These are phyloP conservation scores for Talaromyces sp. DNA, from an alignment of 2,329 filamentous ascomycete species.

Conservation along the genomic window DNA sequence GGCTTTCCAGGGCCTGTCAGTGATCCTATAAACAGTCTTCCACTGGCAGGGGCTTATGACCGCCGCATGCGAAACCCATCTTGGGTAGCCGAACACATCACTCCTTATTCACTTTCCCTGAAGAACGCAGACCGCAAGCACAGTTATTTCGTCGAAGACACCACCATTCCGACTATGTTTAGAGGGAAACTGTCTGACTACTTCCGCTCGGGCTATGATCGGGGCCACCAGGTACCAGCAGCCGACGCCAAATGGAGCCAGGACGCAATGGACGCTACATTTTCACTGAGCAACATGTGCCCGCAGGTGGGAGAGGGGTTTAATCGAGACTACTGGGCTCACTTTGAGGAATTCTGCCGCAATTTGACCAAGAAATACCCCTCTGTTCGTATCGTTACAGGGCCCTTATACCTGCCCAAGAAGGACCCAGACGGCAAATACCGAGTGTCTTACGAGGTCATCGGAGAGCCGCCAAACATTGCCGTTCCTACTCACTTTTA, in stretches of 20 bases:
- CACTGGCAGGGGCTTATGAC: conserved; percentile 83
- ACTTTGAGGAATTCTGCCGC: conserved; percentile 96
- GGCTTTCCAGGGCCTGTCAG: conserved; percentile 87
- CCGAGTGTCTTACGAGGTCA: conserved; percentile 92
- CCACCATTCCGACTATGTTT: conserved; percentile 73
- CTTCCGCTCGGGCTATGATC: conserved; percentile 87
- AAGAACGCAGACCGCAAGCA: conserved; percentile 77
- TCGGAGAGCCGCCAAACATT: conserved; percentile 86
- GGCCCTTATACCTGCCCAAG: conserved; percentile 86
- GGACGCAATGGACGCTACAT: conserved; percentile 89
- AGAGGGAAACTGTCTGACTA: conserved; percentile 89
- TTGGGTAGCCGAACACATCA: conserved; percentile 97
- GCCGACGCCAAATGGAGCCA: conserved; percentile 97
- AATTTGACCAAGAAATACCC: conserved; percentile 75
- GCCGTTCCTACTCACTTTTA: conserved; percentile 98
- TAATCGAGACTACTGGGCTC: conserved; percentile 98
- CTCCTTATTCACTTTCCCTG: conserved; percentile 68
- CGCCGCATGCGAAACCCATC: conserved; percentile 83
- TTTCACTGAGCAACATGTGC: conserved; percentile 92
- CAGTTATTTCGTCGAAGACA: conserved; percentile 78
- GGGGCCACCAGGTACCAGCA: conserved; percentile 93
- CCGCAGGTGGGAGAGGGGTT: conserved; percentile 97
- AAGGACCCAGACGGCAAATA: conserved; percentile 87
- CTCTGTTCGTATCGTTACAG: conserved; percentile 84
- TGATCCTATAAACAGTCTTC: conserved; percentile 70